Evolutionary conservation across 345 rosid species (phyloP), one percentile per base, ranked within the genome.

Genomic region (Cardamine chenopodiifolia): DNA sequence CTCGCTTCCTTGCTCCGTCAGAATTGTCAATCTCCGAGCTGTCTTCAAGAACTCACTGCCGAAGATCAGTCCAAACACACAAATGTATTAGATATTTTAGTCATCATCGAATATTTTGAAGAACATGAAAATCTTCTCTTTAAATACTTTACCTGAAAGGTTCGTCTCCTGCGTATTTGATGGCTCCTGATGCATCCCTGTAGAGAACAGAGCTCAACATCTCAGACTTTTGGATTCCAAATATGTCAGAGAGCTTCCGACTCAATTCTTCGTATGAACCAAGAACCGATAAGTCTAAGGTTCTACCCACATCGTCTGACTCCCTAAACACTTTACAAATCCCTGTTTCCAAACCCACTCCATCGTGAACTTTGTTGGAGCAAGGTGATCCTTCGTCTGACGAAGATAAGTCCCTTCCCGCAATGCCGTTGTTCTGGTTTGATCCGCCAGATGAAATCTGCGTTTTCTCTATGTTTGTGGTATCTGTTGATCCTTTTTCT

Each of bases 241-340:
- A 94, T 92, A 91, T 87, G 74, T 84, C 82, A 18, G 89, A 86
- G 18, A 91, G 83, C 70, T 91, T 89, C 65, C 84, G 56, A 31
- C 84, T 72, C 60, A 93, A 78, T 75, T 94, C 97, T 52, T 89
- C 89, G 2, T 94, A 94, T 5, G 98, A 94, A 31, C 93, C 81
- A 9, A 94, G 83, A 64, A 77, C 82, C 0, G 97, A 87, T 11
- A 94, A 74, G 76, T 94, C 94, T 34, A 94, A 86, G 2, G 95
- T 91, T 70, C 97, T 82, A 18, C 96, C 97, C 3, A 91, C 87
- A 19, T 89, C 88, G 18, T 94, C 98, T 0, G 96, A 88, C 78
- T 91, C 93, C 93, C 88, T 75, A 68, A 89, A 94, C 45, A 94
- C 95, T 79, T 91, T 91, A 85, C 98, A 91, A 31, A 88, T 93